Evolutionary conservation across 768 basidiomycete genomes (phyloP).

Genomic region (Xerocomellus intermedius): DNA sequence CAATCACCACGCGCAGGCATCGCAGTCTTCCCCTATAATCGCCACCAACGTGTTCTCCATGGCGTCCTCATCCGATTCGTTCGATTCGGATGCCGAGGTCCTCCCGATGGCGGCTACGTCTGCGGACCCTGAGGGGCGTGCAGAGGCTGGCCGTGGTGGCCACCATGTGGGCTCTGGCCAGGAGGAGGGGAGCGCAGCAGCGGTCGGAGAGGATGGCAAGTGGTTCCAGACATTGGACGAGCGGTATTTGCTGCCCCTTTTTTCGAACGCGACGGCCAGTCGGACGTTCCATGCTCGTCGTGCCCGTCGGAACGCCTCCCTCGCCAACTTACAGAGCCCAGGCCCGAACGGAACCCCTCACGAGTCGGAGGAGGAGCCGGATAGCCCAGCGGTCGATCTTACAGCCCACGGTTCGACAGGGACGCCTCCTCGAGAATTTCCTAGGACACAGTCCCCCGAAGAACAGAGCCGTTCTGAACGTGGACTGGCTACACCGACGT

Average conservation of each 20-base stretch:
- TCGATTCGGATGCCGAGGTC: conserved; percentile 77
- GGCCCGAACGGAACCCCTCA: conserved; percentile 33
- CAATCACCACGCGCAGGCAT: conserved; percentile 55
- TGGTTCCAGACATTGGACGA: conserved; percentile 98
- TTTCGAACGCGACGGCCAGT: conserved; percentile 88
- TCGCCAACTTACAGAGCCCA: conserved; percentile 18
- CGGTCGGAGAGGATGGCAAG: conserved; percentile 68
- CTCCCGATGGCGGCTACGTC: conserved; percentile 68
- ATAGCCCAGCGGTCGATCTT: conserved; percentile 46
- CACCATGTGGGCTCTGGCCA: background rate
- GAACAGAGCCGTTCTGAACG: conserved; percentile 59
- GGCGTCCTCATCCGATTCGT: conserved; percentile 74
- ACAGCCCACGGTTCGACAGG: conserved; percentile 21
- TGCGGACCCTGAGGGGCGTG: conserved; percentile 21
- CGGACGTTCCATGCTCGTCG: conserved; percentile 80
- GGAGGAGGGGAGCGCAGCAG: conserved; percentile 4
- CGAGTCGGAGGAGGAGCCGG: conserved; percentile 41
- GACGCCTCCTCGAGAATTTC: conserved; percentile 16
- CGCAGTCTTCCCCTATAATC: conserved; percentile 17
- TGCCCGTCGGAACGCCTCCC: conserved; percentile 49
- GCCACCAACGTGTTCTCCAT: conserved; percentile 53
- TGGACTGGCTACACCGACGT: conserved; percentile 62
- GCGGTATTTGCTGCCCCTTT: conserved; percentile 88
- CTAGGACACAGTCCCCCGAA: conserved; percentile 28
- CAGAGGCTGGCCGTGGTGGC: background rate